Conservation (phyloP, 805 yeast genomes). For the Limtongozyma cylindracea region DNA sequence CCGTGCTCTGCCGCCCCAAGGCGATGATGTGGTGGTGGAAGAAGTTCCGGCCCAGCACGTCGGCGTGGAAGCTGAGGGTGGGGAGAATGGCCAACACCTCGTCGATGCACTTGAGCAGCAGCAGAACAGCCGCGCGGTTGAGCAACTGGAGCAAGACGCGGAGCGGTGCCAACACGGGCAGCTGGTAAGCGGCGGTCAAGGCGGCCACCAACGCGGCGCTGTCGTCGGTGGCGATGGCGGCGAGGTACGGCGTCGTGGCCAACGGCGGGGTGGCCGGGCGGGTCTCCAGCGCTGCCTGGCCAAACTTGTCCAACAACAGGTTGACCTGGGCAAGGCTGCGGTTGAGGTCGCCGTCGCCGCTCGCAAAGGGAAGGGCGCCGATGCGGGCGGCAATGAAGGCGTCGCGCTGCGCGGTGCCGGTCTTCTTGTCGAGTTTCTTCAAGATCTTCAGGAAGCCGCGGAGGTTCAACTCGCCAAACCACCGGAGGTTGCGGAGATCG, state of each 20-base stretch:
- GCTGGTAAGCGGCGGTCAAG: constrained; percentile 17
- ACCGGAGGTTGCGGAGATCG: constrained; percentile 59
- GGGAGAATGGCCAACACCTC: constrained; percentile 14
- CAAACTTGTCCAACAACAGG: constrained; percentile 4
- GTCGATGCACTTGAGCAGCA: constrained; percentile 31
- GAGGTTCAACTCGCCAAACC: constrained; percentile 85
- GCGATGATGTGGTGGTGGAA: constrained; percentile 67
- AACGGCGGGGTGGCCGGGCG: constrained; percentile 7
- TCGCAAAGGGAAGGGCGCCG: constrained; percentile 52
- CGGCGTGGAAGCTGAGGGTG: constrained; percentile 11
- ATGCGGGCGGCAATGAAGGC: constrained; percentile 34
- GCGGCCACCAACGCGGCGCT: constrained; percentile 17
- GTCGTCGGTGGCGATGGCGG: constrained; percentile 14
- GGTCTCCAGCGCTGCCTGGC: constrained; percentile 3
- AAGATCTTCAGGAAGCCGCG: constrained; percentile 75
- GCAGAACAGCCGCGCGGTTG: constrained; percentile 34
- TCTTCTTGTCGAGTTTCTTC: constrained; percentile 74
- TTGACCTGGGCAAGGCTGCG: constrained; percentile 18
- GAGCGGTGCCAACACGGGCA: too few species aligned
- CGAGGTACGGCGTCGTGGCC: constrained; percentile 4
- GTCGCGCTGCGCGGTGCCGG: constrained; percentile 12
- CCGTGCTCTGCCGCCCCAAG: constrained; percentile 34
- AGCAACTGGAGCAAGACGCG: constrained; percentile 33
- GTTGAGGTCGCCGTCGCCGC: constrained; percentile 31
- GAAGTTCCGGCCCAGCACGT: constrained; percentile 62